phyloP scores from a whole-genome alignment of 163 green algal species.

The Scenedesmus sp. region DNA sequence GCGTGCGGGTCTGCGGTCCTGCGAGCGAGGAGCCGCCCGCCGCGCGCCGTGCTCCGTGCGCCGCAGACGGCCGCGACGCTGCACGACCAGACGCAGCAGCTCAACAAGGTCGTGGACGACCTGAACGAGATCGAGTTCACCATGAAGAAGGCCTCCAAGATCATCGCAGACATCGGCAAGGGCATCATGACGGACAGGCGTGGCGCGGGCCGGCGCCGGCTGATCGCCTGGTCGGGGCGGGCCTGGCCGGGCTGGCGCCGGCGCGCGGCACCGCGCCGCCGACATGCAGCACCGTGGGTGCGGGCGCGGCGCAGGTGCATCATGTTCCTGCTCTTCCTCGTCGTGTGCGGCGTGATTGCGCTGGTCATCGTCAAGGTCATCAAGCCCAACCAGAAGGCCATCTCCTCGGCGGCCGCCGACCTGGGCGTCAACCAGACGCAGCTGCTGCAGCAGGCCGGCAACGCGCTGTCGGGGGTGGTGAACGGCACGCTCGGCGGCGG shows the following conservation, averaged over 20 bases:
- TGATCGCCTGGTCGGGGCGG: background rate
- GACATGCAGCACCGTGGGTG: too few species aligned
- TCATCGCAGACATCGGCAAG: slow-evolving; percentile 88
- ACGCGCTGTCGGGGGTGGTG: too few species aligned
- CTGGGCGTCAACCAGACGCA: too few species aligned
- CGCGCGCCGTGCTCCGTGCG: too few species aligned
- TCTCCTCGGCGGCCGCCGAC: too few species aligned
- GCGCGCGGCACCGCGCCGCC: too few species aligned
- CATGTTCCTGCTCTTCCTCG: slow-evolving; percentile 77
- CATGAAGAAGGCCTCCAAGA: slow-evolving; percentile 85
- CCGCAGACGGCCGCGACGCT: slow-evolving; percentile 81
- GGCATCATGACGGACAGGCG: slow-evolving; percentile 92
- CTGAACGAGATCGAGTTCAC: slow-evolving; percentile 94
- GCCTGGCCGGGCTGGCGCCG: background rate
- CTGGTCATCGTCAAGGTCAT: slow-evolving; percentile 83
- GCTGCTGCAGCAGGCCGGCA: too few species aligned
- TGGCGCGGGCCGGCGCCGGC: too few species aligned
- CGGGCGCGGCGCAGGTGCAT: slow-evolving; percentile 72
- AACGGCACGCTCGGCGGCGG: too few species aligned
- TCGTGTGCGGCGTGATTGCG: slow-evolving; percentile 76
- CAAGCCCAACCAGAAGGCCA: slow-evolving; percentile 55
- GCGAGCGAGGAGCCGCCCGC: too few species aligned
- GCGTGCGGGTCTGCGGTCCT: too few species aligned
- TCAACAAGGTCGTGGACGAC: slow-evolving; percentile 86
- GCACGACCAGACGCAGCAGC: slow-evolving; percentile 82